These are phyloP conservation scores for Stagonosporopsis cucurbitacearum DNA, from an alignment of 2,329 filamentous ascomycete genomes.

Conservation along the genomic window DNA sequence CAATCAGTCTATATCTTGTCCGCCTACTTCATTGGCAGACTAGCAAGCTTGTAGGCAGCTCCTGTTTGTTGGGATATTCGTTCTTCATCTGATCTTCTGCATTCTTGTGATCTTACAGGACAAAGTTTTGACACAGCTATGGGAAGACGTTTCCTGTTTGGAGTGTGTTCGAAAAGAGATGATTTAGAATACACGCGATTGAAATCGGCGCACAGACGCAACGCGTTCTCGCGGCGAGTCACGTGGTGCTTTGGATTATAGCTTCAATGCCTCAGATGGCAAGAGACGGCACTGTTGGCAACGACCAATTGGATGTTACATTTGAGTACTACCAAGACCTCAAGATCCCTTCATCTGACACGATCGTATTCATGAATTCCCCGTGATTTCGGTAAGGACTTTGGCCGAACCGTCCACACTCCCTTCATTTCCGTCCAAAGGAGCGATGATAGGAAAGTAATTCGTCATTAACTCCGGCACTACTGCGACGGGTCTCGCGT, in stretches of 20 bases:
- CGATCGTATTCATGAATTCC: neutral
- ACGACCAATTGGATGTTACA: neutral
- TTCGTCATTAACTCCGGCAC: neutral
- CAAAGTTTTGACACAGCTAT: neutral
- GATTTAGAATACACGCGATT: neutral
- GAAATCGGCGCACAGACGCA: neutral
- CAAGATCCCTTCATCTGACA: neutral
- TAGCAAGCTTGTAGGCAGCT: no score
- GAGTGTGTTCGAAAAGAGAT: neutral
- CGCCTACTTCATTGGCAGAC: no score
- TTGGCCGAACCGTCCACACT: neutral
- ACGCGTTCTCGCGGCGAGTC: neutral
- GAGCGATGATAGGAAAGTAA: constrained; percentile 12
- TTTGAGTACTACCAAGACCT: neutral
- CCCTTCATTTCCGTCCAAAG: constrained; percentile 2
- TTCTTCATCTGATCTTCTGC: no score
- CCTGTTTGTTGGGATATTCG: no score
- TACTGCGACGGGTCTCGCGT: neutral
- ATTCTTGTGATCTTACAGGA: no score
- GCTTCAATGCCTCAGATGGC: neutral
- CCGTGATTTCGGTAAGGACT: neutral
- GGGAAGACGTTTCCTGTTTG: neutral
- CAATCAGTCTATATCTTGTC: no score
- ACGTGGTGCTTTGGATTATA: neutral
- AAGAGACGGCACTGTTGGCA: neutral